Evolutionary conservation across 2,329 filamentous ascomycete species (phyloP).

Genomic region (Myriosclerotinia curreyana): DNA sequence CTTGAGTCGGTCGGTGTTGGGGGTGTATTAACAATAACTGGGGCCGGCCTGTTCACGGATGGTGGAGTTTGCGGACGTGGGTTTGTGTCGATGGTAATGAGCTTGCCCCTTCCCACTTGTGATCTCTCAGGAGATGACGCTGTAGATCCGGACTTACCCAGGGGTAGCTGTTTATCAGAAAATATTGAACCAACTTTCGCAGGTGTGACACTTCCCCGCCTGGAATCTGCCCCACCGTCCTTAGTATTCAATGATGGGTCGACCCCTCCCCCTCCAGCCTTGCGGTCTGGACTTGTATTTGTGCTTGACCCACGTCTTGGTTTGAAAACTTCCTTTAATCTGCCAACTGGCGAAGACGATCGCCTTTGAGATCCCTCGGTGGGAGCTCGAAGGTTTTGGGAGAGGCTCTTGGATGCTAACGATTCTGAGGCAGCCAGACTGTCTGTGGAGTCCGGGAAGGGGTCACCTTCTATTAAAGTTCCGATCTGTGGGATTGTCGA

Average conservation of each 20-base stretch:
- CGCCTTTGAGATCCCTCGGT: constrained; percentile 50
- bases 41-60: constrained; percentile 38
- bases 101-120: constrained; percentile 31
- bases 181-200: constrained; percentile 37
- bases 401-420: constrained; percentile 39
- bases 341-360: constrained; percentile 66
- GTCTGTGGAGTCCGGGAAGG: constrained; percentile 36
- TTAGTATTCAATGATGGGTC: constrained; percentile 26
- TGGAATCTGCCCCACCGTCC: constrained; percentile 28
- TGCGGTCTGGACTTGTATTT: constrained; percentile 47
- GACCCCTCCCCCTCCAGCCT: constrained; percentile 29
- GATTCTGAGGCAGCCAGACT: constrained; percentile 37
- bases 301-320: constrained; percentile 43
- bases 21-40: constrained; percentile 62
- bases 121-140: constrained; percentile 36
- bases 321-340: constrained; percentile 68
- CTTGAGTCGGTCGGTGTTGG: constrained; percentile 57
- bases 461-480: constrained; percentile 38
- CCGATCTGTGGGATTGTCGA: constrained; percentile 47
- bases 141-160: constrained; percentile 24
- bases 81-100: constrained; percentile 33
- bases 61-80: constrained; percentile 36
- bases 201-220: constrained; percentile 34
- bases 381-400: constrained; percentile 44
- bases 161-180: constrained; percentile 32